Evolutionary conservation across 2,329 filamentous ascomycete genomes (phyloP).

Genomic region (Arachnomyces sp.): DNA sequence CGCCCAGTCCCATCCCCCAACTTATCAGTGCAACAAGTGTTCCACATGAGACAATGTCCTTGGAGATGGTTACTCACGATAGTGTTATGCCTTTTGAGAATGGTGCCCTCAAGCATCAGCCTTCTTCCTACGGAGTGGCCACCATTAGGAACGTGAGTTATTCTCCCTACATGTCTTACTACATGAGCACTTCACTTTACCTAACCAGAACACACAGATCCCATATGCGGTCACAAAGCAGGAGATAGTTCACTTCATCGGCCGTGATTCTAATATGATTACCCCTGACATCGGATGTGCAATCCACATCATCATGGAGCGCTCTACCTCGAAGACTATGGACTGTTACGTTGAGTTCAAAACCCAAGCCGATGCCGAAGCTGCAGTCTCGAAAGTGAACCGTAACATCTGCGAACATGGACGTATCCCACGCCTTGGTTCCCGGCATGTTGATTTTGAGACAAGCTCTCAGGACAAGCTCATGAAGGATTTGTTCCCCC

Average conservation of each 20-base stretch:
- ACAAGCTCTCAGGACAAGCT: slow-evolving; percentile 41
- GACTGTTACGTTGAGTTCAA: slow-evolving; percentile 45
- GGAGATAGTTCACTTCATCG: slow-evolving; percentile 42
- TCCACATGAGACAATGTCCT: slow-evolving; percentile 4
- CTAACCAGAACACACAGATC: slow-evolving; percentile 29
- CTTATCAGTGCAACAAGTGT: background rate
- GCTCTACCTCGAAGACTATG: slow-evolving; percentile 49
- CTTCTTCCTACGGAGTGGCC: slow-evolving; percentile 23
- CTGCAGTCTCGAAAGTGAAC: slow-evolving; percentile 30
- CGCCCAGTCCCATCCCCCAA: too few relatives aligned
- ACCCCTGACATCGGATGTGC: slow-evolving; percentile 32
- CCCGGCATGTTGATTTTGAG: slow-evolving; percentile 39
- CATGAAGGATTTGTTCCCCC: slow-evolving; percentile 44
- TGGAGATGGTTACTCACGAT: slow-evolving; percentile 11
- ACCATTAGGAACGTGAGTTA: slow-evolving; percentile 30
- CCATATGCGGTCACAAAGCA: slow-evolving; percentile 43
- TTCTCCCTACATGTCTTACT: background rate
- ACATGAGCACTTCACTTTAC: too few relatives aligned
- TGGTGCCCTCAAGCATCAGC: slow-evolving; percentile 12
- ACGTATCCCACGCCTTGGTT: slow-evolving; percentile 38
- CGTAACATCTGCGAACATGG: slow-evolving; percentile 25
- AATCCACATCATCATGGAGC: slow-evolving; percentile 52
- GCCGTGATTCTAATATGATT: slow-evolving; percentile 34
- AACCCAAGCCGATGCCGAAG: slow-evolving; percentile 29
- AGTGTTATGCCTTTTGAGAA: slow-evolving; percentile 22